Evolutionary conservation across 202 grass and related monocot species (phyloP).

Genomic region (Saccharum hybrid): DNA sequence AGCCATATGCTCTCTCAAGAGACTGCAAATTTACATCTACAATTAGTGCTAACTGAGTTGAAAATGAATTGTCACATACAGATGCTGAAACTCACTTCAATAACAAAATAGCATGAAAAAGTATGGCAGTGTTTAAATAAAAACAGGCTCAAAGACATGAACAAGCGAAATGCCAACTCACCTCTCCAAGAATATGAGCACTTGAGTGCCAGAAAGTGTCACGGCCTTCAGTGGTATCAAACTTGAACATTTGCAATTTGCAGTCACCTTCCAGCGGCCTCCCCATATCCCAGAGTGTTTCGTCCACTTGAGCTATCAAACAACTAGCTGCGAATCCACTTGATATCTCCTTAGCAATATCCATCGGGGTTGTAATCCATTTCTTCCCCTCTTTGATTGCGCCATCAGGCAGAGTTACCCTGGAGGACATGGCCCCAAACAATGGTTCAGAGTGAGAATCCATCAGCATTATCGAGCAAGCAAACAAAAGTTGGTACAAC

Average conservation of each 20-base stretch:
- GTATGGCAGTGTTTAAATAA: background rate
- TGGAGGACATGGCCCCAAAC: conserved; percentile 25
- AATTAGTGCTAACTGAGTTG: background rate
- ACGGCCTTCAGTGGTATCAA: conserved; percentile 86
- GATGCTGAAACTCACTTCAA: background rate
- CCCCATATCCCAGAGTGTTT: conserved; percentile 88
- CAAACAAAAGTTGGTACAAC: background rate
- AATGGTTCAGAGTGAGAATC: conserved; percentile 3
- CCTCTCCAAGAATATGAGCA: conserved; percentile 73
- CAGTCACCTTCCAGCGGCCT: conserved; percentile 88
- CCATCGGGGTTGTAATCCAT: conserved; percentile 82
- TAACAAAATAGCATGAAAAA: conserved; percentile 8
- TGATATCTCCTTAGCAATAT: conserved; percentile 89
- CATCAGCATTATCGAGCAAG: background rate
- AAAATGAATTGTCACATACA: conserved; percentile 6
- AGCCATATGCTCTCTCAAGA: conserved; percentile 90
- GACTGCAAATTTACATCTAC: conserved; percentile 54
- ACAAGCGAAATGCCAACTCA: conserved; percentile 37
- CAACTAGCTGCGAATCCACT: conserved; percentile 74
- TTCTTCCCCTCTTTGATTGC: conserved; percentile 80
- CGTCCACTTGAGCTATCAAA: conserved; percentile 91
- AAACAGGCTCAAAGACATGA: conserved; percentile 1
- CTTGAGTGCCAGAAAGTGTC: conserved; percentile 99
- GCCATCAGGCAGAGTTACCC: conserved; percentile 77
- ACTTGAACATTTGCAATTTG: conserved; percentile 88